These are phyloP conservation scores for Colletotrichum theobromicola DNA, from an alignment of 2,329 filamentous ascomycete genomes.

Conservation along the genomic window DNA sequence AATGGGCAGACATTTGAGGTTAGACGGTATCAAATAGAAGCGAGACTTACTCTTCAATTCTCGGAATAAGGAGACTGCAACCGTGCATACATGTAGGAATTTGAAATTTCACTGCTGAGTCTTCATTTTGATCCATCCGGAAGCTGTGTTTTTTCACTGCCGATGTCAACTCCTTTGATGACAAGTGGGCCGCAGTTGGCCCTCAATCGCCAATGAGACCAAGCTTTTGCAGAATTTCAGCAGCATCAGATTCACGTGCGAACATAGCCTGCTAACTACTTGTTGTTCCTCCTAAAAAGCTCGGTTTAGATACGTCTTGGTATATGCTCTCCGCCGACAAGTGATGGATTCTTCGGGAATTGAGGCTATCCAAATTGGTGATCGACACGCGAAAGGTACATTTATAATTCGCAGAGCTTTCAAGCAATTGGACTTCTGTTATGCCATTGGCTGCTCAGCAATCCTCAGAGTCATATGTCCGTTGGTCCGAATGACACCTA, in stretches of 20 bases:
- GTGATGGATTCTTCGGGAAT: no score
- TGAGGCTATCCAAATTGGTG: no score
- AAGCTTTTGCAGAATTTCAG: background rate
- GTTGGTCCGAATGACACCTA: background rate
- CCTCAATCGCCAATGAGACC: background rate
- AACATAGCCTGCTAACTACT: background rate
- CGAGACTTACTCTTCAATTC: background rate
- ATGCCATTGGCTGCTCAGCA: background rate
- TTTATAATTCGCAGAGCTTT: background rate
- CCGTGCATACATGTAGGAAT: no score
- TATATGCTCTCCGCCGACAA: no score
- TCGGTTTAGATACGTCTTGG: background rate
- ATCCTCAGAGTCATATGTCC: background rate
- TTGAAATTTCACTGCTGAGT: background rate
- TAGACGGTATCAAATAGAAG: background rate
- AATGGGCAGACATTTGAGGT: background rate
- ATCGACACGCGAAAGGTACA: background rate
- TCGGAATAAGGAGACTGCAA: background rate
- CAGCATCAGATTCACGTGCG: background rate
- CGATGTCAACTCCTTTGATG: background rate
- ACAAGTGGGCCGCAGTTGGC: background rate
- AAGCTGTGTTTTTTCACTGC: background rate
- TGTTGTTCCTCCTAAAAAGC: background rate
- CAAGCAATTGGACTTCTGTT: background rate
- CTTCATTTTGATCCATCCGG: background rate